phyloP scores from a whole-genome alignment of 1,139 yeast genomes.

The Sugiyamaella xylanicola region DNA sequence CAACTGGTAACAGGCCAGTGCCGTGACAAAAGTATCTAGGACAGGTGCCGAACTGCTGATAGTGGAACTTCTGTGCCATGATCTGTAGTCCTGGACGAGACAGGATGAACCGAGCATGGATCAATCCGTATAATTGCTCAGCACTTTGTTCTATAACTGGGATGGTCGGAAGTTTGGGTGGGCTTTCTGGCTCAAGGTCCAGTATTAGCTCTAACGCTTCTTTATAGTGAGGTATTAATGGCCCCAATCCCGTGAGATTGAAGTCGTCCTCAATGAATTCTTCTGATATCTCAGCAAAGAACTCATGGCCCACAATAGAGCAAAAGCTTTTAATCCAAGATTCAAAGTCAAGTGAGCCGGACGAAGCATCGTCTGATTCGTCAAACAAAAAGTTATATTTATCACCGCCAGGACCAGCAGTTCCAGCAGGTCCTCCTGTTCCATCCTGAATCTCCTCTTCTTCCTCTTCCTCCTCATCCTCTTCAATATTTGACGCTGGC shows the following conservation, averaged over 20 bases:
- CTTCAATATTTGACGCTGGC: neutral
- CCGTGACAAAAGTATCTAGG: constrained; percentile 90
- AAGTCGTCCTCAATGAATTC: constrained; percentile 97
- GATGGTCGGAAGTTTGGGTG: constrained; percentile 63
- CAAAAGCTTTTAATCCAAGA: constrained; percentile 94
- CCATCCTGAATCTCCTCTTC: constrained; percentile 6
- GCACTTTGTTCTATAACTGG: constrained; percentile 87
- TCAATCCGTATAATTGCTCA: constrained; percentile 85
- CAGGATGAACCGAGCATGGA: constrained; percentile 88
- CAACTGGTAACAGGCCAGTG: constrained; percentile 91
- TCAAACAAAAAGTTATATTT: constrained; percentile 14
- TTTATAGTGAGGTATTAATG: constrained; percentile 85
- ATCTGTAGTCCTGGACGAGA: constrained; percentile 88
- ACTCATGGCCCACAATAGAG: constrained; percentile 86
- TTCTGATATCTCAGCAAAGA: constrained; percentile 87
- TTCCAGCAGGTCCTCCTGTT: constrained; percentile 10
- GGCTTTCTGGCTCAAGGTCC: constrained; percentile 77
- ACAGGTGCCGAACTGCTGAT: constrained; percentile 87
- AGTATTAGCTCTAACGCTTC: constrained; percentile 90
- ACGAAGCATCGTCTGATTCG: constrained; percentile 27
- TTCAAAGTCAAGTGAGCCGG: constrained; percentile 30
- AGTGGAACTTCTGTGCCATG: constrained; percentile 95
- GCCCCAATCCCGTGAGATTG: constrained; percentile 84
- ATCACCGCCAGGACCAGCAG: constrained; percentile 8
- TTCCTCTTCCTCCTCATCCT: constrained; percentile 20